phyloP scores from a whole-genome alignment of 345 rosid species.

The Citrus sinensis region DNA sequence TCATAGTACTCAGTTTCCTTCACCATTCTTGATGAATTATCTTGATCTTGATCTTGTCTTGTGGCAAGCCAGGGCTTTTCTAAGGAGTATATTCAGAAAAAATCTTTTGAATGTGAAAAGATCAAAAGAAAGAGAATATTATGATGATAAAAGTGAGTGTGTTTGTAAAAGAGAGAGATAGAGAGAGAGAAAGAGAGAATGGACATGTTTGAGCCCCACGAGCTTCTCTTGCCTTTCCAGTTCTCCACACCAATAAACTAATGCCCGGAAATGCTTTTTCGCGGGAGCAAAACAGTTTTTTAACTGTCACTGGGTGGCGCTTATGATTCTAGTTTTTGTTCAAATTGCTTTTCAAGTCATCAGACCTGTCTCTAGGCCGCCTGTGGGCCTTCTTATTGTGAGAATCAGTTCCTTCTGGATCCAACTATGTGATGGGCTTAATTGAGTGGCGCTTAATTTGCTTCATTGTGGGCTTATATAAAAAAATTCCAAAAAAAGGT shows the following conservation, averaged over 20 bases:
- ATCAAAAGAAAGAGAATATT: conserved; percentile 5
- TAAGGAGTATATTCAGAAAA: background rate
- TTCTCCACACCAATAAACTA: conserved; percentile 47
- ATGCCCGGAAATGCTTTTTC: conserved; percentile 29
- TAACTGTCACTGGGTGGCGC: conserved; percentile 35
- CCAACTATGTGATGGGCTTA: background rate
- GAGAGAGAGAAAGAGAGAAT: too few relatives aligned
- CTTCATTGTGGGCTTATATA: too few relatives aligned
- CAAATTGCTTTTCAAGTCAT: background rate
- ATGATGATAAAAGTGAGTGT: conserved; percentile 1
- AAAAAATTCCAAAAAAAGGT: conserved; percentile 24
- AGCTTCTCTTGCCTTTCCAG: conserved; percentile 58
- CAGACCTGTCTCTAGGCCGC: conserved; percentile 8
- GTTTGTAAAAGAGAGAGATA: background rate
- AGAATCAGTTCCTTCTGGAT: background rate
- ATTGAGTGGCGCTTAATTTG: too few relatives aligned
- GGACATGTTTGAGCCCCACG: conserved; percentile 23
- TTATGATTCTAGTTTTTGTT: background rate
- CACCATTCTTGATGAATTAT: conserved; percentile 36
- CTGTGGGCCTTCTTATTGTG: background rate
- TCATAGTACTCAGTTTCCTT: conserved; percentile 72
- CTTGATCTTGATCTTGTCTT: background rate
- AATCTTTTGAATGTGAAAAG: background rate
- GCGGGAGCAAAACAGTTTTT: conserved; percentile 51
- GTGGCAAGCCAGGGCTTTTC: background rate